Conservation (phyloP, 305 asterid species). For the Rubia tinctorum region DNA sequence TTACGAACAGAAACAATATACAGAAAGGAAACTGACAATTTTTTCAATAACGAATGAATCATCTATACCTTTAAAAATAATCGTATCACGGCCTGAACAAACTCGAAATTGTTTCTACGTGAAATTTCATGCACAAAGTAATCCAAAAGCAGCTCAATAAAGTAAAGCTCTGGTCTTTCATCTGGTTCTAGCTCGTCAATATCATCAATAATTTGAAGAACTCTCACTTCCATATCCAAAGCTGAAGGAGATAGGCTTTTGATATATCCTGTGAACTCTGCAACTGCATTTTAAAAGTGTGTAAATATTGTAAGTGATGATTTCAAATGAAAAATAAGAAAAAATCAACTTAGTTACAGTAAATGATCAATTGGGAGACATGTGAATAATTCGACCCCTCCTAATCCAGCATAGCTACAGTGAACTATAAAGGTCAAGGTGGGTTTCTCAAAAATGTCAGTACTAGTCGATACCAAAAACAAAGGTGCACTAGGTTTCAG, state of each 20-base stretch:
- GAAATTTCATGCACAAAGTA: constrained; percentile 71
- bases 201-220: constrained; percentile 84
- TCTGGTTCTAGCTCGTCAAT: constrained; percentile 46
- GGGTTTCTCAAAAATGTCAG: background rate
- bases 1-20: background rate
- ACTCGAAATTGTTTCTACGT: constrained; percentile 77
- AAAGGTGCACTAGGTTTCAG: background rate
- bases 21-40: background rate
- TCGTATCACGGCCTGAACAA: constrained; percentile 75
- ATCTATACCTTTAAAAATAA: constrained; percentile 71
- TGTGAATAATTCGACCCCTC: background rate
- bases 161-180: constrained; percentile 59
- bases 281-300: constrained; percentile 47
- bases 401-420: background rate
- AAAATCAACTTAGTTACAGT: background rate
- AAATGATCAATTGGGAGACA: background rate
- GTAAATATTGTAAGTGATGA: constrained; percentile 11
- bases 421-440: background rate
- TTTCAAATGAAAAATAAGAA: background rate
- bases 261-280: constrained; percentile 69
- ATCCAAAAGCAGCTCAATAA: constrained; percentile 70
- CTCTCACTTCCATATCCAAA: constrained; percentile 87
- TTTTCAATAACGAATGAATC: background rate
- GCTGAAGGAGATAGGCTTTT: constrained; percentile 74
- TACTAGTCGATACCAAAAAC: background rate